These are phyloP conservation scores for Cutaneotrichosporon mucoides DNA, from an alignment of 1,284 basidiomycete species.

Conservation along the genomic window DNA sequence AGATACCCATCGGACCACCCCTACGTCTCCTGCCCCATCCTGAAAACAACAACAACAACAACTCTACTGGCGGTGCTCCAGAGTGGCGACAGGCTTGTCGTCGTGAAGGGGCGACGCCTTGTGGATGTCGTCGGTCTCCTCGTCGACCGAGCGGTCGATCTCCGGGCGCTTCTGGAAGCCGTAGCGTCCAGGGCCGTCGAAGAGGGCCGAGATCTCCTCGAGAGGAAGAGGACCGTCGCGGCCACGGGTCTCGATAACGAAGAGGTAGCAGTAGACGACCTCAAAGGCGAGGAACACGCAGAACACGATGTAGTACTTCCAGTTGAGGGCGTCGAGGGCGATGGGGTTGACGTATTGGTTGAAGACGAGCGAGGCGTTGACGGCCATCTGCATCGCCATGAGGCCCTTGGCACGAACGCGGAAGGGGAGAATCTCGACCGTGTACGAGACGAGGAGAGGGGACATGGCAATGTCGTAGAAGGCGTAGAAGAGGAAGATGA, in stretches of 20 bases:
- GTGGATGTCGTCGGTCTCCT: neutral
- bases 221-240: slow-evolving; percentile 30
- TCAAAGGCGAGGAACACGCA: slow-evolving; percentile 38
- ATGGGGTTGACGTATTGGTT: slow-evolving; percentile 48
- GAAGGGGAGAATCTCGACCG: slow-evolving; percentile 27
- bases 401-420: slow-evolving; percentile 69
- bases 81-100: no score
- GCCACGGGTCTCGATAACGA: slow-evolving; percentile 41
- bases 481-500: slow-evolving; percentile 44
- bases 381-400: slow-evolving; percentile 52
- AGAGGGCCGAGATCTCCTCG: slow-evolving; percentile 41
- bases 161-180: slow-evolving; percentile 17
- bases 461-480: slow-evolving; percentile 43
- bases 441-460: slow-evolving; percentile 35
- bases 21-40: no score
- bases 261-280: slow-evolving; percentile 45
- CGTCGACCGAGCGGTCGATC: neutral
- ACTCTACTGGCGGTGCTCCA: neutral
- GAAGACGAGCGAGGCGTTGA: slow-evolving; percentile 41
- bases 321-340: slow-evolving; percentile 28
- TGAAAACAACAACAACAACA: neutral
- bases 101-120: neutral
- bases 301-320: slow-evolving; percentile 43
- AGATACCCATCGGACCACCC: no score
- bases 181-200: slow-evolving; percentile 20